Evolutionary conservation across 225 moss, liverwort and hornwort species (phyloP).

Genomic region (Climacium dendroides): DNA sequence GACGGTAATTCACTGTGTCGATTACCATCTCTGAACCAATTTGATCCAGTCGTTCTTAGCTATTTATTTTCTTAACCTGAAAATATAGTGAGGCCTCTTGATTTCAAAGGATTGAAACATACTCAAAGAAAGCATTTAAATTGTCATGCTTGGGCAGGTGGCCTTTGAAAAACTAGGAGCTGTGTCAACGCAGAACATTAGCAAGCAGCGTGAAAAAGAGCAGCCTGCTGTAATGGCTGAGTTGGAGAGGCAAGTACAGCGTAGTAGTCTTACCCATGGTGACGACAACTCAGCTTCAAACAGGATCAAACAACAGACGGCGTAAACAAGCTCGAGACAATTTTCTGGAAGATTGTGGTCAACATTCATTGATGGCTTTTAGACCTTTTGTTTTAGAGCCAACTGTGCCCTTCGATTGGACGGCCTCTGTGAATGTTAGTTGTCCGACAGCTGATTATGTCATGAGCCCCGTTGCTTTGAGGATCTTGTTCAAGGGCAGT

Average conservation of each 20-base stretch:
- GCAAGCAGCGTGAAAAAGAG: conserved; percentile 80
- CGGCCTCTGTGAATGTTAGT: background rate
- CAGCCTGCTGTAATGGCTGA: conserved; percentile 79
- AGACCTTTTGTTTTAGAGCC: background rate
- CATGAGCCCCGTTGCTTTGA: background rate
- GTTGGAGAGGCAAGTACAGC: conserved; percentile 72
- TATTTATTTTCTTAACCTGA: background rate
- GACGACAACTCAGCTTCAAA: conserved; percentile 2
- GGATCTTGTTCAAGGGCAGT: background rate
- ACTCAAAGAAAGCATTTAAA: background rate
- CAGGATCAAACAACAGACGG: background rate
- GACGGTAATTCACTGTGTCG: conserved; percentile 25
- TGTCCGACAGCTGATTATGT: background rate
- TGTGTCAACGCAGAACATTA: conserved; percentile 66
- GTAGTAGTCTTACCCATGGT: conserved; percentile 19
- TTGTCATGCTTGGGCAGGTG: conserved; percentile 30
- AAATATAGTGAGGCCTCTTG: background rate
- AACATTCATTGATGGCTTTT: background rate
- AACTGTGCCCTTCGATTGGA: background rate
- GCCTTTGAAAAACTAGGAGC: conserved; percentile 81
- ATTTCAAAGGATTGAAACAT: background rate
- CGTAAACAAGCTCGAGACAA: background rate
- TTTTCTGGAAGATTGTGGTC: background rate
- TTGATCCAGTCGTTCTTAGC: background rate
- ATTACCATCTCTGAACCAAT: background rate